Evolutionary conservation across 2,329 filamentous ascomycete genomes (phyloP).

Genomic region (Alternaria arbusti): DNA sequence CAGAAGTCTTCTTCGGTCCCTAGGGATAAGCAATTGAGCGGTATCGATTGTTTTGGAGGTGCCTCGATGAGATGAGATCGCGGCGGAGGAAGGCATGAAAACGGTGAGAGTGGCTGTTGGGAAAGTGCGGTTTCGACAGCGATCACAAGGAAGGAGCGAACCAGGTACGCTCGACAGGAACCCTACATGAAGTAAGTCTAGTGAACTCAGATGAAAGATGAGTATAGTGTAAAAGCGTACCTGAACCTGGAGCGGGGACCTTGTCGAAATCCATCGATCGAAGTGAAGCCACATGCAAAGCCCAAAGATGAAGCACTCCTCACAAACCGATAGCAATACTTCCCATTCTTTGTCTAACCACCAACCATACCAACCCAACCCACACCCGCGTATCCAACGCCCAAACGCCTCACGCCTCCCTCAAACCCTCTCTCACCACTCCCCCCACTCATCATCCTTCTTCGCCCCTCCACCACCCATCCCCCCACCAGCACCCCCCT

Average conservation of each 20-base stretch:
- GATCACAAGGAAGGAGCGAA: neutral
- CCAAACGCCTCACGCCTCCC: neutral
- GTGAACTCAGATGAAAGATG: neutral
- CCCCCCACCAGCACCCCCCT: slow-evolving; percentile 39
- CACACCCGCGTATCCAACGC: slow-evolving; percentile 1
- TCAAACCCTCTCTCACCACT: slow-evolving; percentile 49
- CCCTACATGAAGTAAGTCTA: neutral
- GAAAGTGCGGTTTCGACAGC: neutral
- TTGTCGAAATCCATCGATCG: neutral
- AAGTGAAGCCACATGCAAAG: neutral
- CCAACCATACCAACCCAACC: neutral
- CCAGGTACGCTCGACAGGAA: neutral
- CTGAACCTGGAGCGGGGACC: neutral
- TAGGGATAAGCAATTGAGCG: too few relatives aligned
- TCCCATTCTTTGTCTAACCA: neutral
- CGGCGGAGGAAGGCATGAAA: neutral
- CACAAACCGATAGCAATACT: neutral
- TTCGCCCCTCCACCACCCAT: slow-evolving; percentile 47
- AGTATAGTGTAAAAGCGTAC: neutral
- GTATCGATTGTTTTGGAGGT: too few relatives aligned
- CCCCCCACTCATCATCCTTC: slow-evolving; percentile 65
- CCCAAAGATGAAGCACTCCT: neutral
- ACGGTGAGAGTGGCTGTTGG: neutral
- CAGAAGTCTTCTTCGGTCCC: too few relatives aligned
- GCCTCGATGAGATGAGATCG: neutral